These are phyloP conservation scores for Solanum tarapatanum DNA, from an alignment of 257 asterid genomes.

Conservation along the genomic window DNA sequence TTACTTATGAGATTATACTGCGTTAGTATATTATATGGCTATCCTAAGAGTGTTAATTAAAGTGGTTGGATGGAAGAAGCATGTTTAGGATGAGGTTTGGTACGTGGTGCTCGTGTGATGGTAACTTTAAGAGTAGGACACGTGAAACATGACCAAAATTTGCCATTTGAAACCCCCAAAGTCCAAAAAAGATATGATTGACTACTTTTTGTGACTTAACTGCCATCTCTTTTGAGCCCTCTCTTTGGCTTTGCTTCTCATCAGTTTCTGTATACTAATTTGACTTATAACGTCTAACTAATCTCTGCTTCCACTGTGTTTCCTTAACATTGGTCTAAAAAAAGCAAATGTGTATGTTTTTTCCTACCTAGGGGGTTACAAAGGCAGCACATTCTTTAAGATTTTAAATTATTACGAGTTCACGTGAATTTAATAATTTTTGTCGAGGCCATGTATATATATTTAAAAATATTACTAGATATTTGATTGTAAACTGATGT, in stretches of 20 bases:
- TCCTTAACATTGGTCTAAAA: background rate
- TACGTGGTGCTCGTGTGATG: background rate
- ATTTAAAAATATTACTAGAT: too few species aligned
- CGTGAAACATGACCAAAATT: background rate
- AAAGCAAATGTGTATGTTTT: background rate
- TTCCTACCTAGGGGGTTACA: background rate
- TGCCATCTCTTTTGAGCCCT: background rate
- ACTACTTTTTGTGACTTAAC: background rate
- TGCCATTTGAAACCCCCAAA: background rate
- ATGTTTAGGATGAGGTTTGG: background rate
- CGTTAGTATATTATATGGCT: background rate
- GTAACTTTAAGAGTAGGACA: background rate
- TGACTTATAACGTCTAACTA: background rate
- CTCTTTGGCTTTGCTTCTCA: background rate
- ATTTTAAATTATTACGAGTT: background rate
- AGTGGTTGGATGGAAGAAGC: background rate
- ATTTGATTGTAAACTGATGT: background rate
- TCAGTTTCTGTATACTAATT: background rate
- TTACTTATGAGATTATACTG: too few species aligned
- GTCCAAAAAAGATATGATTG: background rate
- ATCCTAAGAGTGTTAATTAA: background rate
- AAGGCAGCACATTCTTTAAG: background rate
- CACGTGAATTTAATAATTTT: background rate
- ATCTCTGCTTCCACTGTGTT: background rate
- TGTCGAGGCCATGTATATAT: background rate